Base-by-base conservation (phyloP, 2,329 filamentous ascomycete species). In the Colletotrichum sp. region DNA sequence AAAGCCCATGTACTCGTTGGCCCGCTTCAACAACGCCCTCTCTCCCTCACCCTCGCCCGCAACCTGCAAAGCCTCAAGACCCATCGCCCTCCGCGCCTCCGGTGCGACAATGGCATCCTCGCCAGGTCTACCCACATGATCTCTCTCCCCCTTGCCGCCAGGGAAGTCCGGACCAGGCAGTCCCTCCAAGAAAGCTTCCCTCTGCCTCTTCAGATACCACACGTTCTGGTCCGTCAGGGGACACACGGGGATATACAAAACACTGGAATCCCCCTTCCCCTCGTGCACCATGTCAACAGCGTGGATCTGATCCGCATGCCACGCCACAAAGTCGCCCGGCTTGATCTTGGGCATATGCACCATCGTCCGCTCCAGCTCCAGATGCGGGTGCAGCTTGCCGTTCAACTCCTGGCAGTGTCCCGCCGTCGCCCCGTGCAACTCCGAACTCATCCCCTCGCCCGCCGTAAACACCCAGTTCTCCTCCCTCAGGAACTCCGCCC, bases 181-280 rank as follows among this genome's bases (percentile, higher is more conserved):
- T 6, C 95, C 96, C 0, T 86, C 82, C 4, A 93, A 83, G 79
- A 97, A 97, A 0, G 92, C 90, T n/a, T 91, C 87, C 24, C 94
- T 90, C 85, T 98, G 95, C 18, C 91, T 89, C 2, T 85, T 88
- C 2, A 96, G 87, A 81, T 96, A 97, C 26, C 90, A 85, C 0
- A 94, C 92, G 80, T 97, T 98, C 52, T 88, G 85, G 69, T 93
- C 91, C 1, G 95, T 98, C 34, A 95, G 88, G 0, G 96, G 96
- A 71, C 94, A 97, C 0, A 95, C 93, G 0, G 96, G 96, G 71
- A 98, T 98, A 81, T 98, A 98, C 75, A 98, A 81, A 0, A 98
- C 96, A 79, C 93, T 96, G 0, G 94, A 95, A 83, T 98, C 96
- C 0, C 87, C 84, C 3, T 85, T 88, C 2, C 96, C 96, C 2